These are phyloP conservation scores for Pichia cactophila DNA, from an alignment of 1,139 yeast species.

Conservation along the genomic window DNA sequence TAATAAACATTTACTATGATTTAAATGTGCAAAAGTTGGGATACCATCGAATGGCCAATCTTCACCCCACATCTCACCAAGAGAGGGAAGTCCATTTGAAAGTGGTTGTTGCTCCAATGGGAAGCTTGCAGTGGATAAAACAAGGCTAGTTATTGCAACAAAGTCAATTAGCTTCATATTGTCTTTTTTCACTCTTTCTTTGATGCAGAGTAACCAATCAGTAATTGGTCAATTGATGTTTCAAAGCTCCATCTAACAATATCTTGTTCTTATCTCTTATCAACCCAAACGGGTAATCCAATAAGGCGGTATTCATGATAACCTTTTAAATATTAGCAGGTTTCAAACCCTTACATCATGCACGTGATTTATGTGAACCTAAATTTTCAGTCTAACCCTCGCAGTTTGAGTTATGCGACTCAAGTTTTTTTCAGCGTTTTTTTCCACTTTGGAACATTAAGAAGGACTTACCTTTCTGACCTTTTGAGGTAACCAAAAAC, in stretches of 20 bases:
- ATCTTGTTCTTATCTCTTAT: background rate
- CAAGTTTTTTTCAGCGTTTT: conserved; percentile 3
- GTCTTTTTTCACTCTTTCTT: background rate
- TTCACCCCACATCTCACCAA: conserved; percentile 53
- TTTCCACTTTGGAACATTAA: background rate
- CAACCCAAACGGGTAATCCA: background rate
- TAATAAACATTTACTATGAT: conserved; percentile 48
- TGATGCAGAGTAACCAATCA: background rate
- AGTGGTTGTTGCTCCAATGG: background rate
- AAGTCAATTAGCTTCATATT: background rate
- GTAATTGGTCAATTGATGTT: background rate
- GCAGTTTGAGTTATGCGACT: background rate
- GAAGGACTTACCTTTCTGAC: background rate
- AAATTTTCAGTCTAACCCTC: background rate
- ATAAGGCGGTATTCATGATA: too few relatives aligned
- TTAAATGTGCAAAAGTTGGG: conserved; percentile 67
- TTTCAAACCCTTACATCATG: background rate
- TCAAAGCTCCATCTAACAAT: too few relatives aligned
- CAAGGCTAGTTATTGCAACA: background rate
- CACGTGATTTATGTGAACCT: background rate
- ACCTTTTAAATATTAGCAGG: too few relatives aligned
- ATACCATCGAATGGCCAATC: conserved; percentile 67
- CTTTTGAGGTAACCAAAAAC: conserved; percentile 5
- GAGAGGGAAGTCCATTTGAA: conserved; percentile 14
- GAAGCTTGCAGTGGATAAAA: background rate